Evolutionary conservation across 148 eudicot species (phyloP), one percentile per base, ranked within the genome.

Genomic region (Spergularia bocconei): DNA sequence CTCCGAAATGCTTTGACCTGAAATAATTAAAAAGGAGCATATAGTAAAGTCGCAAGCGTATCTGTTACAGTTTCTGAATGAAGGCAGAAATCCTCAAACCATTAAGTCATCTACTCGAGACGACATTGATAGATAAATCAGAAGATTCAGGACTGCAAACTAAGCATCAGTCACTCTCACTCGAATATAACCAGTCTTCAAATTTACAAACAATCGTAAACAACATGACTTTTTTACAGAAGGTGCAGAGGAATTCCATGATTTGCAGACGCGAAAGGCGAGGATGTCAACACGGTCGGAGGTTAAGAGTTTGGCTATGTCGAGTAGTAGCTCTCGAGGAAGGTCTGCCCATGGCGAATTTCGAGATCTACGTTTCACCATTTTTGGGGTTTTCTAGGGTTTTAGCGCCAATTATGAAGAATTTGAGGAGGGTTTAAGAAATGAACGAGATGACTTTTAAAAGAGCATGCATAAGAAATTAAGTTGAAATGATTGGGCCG

Each of bases 331-430:
- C 47, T 71, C 80, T 16, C 3, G n/a, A 0, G 57, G 80, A 10
- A 78, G 75, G 64, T 63, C 70, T 25, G 70, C 29, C 80, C 79
- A 77, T 63, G 79, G 79, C 17, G 79, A 70, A 68, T 15, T 36
- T 66, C 5, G 19, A 9, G 21, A 39, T 70, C 33, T 29, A 29
- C 33, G 65, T 41, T 4, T 41, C 33, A 13, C 47, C 33, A 29
- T 29, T 29, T 29, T 29, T 29, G 33, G 33, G 33, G 33, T 29
- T 29, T 29, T 29, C 33, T 17, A 29, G 33, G 33, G 33, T 29
- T 29, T 29, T 29, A 29, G 33, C 9, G 47, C 47, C 47, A 41
- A 8, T 0, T 5, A 41, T 41, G 47, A 8, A 41, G 2, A 41
- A 41, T 5, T 29, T 1, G 47, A 8, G 9, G 4, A 8, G 47